phyloP scores from a whole-genome alignment of 805 yeast species.

The Schwanniomyces pseudopolymorphus region DNA sequence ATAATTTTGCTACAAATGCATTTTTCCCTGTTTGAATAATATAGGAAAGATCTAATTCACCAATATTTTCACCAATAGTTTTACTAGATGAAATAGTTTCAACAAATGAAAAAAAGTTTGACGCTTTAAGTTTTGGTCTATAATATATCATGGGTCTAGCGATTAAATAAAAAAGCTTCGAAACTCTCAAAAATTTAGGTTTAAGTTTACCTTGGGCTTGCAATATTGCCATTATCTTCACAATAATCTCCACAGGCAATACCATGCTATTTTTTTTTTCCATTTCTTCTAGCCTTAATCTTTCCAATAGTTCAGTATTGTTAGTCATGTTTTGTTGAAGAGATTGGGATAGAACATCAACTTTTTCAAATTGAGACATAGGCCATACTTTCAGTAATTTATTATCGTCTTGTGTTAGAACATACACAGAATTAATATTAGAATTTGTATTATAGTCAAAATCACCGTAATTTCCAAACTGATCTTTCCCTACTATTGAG shows the following conservation, averaged over 20 bases:
- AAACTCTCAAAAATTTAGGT: slow-evolving; percentile 57
- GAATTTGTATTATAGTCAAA: slow-evolving; percentile 23
- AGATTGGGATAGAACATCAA: slow-evolving; percentile 44
- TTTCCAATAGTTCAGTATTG: slow-evolving; percentile 14
- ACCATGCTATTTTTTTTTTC: slow-evolving; percentile 16
- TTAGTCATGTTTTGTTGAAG: slow-evolving; percentile 25
- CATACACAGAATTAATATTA: slow-evolving; percentile 33
- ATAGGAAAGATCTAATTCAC: slow-evolving; percentile 66
- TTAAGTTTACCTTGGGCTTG: slow-evolving; percentile 28
- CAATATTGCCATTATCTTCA: slow-evolving; percentile 30
- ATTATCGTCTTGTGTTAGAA: slow-evolving; percentile 23
- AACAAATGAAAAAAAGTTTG: slow-evolving; percentile 72
- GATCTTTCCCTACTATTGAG: slow-evolving; percentile 9
- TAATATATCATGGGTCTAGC: slow-evolving; percentile 66
- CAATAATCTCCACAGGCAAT: slow-evolving; percentile 37
- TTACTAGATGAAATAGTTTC: slow-evolving; percentile 57
- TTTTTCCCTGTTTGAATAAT: slow-evolving; percentile 91
- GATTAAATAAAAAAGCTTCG: slow-evolving; percentile 57
- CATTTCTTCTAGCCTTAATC: slow-evolving; percentile 10
- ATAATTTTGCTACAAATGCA: slow-evolving; percentile 79
- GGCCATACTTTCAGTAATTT: slow-evolving; percentile 45
- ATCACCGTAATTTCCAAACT: slow-evolving; percentile 22
- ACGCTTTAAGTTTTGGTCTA: slow-evolving; percentile 60
- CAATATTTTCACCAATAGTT: slow-evolving; percentile 58
- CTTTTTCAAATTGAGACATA: slow-evolving; percentile 47